A percentile compares a stretch with the other conserved stretches of the same genome.
phyloP scores from a whole-genome alignment of 2,329 filamentous ascomycete genomes.

The Diaporthe amygdali region DNA sequence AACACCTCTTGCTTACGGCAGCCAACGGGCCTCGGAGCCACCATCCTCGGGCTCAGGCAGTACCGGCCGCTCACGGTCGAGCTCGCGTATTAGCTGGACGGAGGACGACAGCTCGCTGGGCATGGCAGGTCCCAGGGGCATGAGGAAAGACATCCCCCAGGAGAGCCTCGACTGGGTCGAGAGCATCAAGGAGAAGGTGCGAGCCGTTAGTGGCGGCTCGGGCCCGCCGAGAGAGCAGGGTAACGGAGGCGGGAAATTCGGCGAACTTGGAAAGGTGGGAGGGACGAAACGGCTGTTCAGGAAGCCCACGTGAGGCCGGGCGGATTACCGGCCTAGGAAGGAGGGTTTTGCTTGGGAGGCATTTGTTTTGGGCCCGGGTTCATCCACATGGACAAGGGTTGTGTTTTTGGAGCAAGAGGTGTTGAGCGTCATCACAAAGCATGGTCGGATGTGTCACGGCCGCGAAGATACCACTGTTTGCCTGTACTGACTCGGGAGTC shows the following conservation, averaged over 20 bases:
- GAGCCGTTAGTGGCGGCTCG: conserved; percentile 65
- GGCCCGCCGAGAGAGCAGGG: conserved; percentile 35
- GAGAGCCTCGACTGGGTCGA: conserved; percentile 83
- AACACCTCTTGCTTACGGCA: conserved; percentile 47
- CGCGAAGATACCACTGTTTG: conserved; percentile 26
- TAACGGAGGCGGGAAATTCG: conserved; percentile 53
- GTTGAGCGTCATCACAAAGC: conserved; percentile 12
- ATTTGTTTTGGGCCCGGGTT: not conserved
- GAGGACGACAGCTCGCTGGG: conserved; percentile 68
- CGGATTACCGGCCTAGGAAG: conserved; percentile 18
- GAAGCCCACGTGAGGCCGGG: conserved; percentile 37
- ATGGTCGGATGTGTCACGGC: conserved; percentile 10
- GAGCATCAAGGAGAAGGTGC: conserved; percentile 80
- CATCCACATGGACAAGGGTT: conserved; percentile 9
- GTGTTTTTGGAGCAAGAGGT: not conserved
- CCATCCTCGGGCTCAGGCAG: conserved; percentile 48
- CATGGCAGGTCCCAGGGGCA: conserved; percentile 72
- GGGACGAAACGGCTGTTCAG: conserved; percentile 75
- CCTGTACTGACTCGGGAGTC: not conserved
- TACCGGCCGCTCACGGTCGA: conserved; percentile 50
- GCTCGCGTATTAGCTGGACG: conserved; percentile 60
- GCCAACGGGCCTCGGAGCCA: conserved; percentile 40
- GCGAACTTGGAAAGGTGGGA: conserved; percentile 74
- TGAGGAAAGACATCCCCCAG: conserved; percentile 69
- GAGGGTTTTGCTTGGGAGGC: not conserved